Base-by-base conservation (phyloP, 129 eudicot genomes). In the Artemisia argyi region DNA sequence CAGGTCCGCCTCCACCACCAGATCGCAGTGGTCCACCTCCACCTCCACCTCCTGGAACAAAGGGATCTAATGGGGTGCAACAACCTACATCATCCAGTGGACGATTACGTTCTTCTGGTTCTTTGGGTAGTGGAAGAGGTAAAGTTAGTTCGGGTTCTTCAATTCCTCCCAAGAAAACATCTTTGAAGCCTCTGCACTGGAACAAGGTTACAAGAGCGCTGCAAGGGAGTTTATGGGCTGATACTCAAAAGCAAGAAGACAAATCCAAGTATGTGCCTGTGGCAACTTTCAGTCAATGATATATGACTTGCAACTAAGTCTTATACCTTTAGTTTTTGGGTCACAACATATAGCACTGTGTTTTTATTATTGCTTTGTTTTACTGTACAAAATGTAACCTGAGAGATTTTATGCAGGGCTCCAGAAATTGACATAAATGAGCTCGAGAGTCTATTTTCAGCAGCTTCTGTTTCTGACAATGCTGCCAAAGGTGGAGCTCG, bases 201-300 rank as follows among this genome's bases (percentile, higher is more conserved):
- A 92, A 87, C 11, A 93, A 93, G 84, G 98, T 93, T 65, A 93
- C 98, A 49, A 84, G 97, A 66, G 97, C 96, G 46, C 56, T 87
- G 87, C 94, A 93, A 83, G 98, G 98, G 78, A 93, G 98, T 79
- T 78, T 93, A 66, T 93, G 98, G 98, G 98, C 97, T 73, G 98
- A 93, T 79, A 52, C 84, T 72, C 92, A 55, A 53, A 93, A 85
- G 72, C 95, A 87, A 75, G 96, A 93, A 68, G 88, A 75, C 74
- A 92, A 82, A 69, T 68, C 98, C 64, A 86, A 88, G 98, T 87
- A 80, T 62, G 78, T 75, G 61, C 69, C 2, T 46, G 46, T 71
- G 42, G 13, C 32, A 71, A 57, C 44, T 71, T 18, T 11, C 20
- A 66, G 15, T 42, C 47, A 20, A 13, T 42, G 66, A 75, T 75